phyloP scores from a whole-genome alignment of 257 asterid species.

The Prunella vulgaris region DNA sequence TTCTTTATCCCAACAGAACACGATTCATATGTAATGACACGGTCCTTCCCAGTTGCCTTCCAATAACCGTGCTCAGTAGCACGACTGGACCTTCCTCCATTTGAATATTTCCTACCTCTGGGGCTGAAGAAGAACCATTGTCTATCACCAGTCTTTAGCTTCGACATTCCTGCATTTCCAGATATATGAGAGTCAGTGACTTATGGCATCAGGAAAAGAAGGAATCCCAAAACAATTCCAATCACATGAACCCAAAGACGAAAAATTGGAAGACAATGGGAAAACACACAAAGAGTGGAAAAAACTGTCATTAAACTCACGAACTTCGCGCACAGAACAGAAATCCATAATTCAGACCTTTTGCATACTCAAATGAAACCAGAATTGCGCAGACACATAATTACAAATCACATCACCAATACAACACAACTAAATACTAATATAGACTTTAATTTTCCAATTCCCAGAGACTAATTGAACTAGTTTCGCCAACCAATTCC shows the following conservation, averaged over 20 bases:
- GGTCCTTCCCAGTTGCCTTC: slow-evolving; percentile 86
- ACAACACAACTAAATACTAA: background rate
- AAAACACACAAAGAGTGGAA: background rate
- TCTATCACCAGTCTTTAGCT: slow-evolving; percentile 68
- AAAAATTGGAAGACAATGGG: background rate
- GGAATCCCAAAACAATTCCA: background rate
- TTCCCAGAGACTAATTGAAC: background rate
- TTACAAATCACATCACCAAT: background rate
- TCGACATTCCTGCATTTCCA: slow-evolving; percentile 54
- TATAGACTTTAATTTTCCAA: background rate
- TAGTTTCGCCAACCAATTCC: background rate
- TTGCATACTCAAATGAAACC: background rate
- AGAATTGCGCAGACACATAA: background rate
- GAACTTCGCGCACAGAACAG: background rate
- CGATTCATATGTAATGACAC: slow-evolving; percentile 41
- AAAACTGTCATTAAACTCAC: background rate
- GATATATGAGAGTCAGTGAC: slow-evolving; percentile 14
- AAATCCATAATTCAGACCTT: background rate
- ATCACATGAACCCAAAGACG: background rate
- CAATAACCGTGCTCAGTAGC: slow-evolving; percentile 66
- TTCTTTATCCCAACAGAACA: slow-evolving; percentile 69
- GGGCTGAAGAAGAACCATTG: slow-evolving; percentile 88
- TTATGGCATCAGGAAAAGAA: slow-evolving; percentile 6
- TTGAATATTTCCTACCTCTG: slow-evolving; percentile 66
- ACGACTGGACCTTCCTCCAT: slow-evolving; percentile 62